These are phyloP conservation scores for Nepenthes gracilis DNA, from an alignment of 148 eudicot species.

Conservation along the genomic window DNA sequence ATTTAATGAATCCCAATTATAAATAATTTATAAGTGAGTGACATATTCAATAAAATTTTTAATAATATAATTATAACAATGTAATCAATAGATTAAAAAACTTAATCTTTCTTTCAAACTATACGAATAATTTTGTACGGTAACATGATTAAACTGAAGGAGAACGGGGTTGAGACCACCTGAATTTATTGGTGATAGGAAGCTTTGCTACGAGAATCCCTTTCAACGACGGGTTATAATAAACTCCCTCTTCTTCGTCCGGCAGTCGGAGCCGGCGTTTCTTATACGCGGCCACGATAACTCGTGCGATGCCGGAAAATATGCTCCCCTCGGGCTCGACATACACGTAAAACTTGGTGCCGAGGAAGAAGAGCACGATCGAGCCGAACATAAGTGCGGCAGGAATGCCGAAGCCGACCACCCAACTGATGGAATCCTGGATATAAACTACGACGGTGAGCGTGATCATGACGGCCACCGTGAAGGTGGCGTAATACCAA, in stretches of 20 bases:
- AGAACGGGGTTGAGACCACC: conserved; percentile 14
- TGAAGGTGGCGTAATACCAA: conserved; percentile 69
- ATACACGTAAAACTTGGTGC: conserved; percentile 38
- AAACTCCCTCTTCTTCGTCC: conserved; percentile 11
- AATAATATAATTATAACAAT: too few relatives aligned
- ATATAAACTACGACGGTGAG: conserved; percentile 56
- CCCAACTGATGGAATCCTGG: conserved; percentile 68
- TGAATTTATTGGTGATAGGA: conserved; percentile 39
- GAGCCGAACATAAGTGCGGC: conserved; percentile 42
- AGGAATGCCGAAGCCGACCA: conserved; percentile 52
- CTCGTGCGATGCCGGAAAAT: conserved; percentile 47
- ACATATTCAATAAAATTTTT: too few relatives aligned
- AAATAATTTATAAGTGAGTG: too few relatives aligned
- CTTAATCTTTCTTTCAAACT: too few relatives aligned
- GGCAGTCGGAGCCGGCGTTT: conserved; percentile 35
- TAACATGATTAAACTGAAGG: neutral
- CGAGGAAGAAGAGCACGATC: conserved; percentile 47
- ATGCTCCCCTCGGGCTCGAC: conserved; percentile 54
- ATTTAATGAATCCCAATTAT: too few relatives aligned
- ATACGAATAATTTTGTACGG: neutral
- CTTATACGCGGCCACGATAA: conserved; percentile 38
- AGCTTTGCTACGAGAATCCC: conserved; percentile 26
- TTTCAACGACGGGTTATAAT: conserved; percentile 34
- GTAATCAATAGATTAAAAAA: too few relatives aligned
- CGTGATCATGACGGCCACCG: conserved; percentile 32